phyloP scores from a whole-genome alignment of 2,329 filamentous ascomycete species.

The Aspergillus ochraceus region DNA sequence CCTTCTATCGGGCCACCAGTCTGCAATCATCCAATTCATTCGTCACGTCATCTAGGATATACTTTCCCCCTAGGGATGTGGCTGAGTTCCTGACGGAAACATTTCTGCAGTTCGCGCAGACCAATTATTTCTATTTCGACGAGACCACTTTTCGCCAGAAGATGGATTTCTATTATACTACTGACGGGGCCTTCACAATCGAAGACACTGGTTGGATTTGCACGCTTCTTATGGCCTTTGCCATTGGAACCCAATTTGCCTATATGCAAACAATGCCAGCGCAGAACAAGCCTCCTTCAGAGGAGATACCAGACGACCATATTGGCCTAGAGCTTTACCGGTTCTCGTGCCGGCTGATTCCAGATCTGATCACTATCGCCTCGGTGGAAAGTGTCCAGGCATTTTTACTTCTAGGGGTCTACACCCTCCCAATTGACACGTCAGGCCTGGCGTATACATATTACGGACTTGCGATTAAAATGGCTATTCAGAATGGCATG shows the following conservation, averaged over 20 bases:
- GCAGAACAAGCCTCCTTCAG: neutral
- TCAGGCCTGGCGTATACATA: constrained; percentile 55
- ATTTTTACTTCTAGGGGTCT: constrained; percentile 32
- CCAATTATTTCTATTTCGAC: constrained; percentile 38
- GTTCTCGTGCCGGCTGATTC: constrained; percentile 51
- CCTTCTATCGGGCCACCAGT: constrained; percentile 33
- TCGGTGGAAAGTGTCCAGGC: constrained; percentile 58
- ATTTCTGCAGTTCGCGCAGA: constrained; percentile 34
- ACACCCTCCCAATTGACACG: constrained; percentile 51
- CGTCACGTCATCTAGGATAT: constrained; percentile 25
- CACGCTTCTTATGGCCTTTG: constrained; percentile 35
- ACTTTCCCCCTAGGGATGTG: constrained; percentile 33
- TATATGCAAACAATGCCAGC: constrained; percentile 28
- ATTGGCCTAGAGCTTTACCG: constrained; percentile 55
- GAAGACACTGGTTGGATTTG: constrained; percentile 33
- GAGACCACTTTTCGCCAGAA: constrained; percentile 28
- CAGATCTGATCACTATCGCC: constrained; percentile 54
- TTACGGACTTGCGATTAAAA: constrained; percentile 52
- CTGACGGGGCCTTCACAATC: constrained; percentile 18
- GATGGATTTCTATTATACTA: constrained; percentile 29
- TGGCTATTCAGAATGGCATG: constrained; percentile 59
- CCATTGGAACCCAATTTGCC: constrained; percentile 39
- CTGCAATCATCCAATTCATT: constrained; percentile 29
- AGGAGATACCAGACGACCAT: constrained; percentile 43
- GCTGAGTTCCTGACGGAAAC: constrained; percentile 33